Percentiles rank a stretch among this genome's conserved stretches.
phyloP scores from a whole-genome alignment of 176 grass and related monocot species.

The Thinopyrum elongatum region DNA sequence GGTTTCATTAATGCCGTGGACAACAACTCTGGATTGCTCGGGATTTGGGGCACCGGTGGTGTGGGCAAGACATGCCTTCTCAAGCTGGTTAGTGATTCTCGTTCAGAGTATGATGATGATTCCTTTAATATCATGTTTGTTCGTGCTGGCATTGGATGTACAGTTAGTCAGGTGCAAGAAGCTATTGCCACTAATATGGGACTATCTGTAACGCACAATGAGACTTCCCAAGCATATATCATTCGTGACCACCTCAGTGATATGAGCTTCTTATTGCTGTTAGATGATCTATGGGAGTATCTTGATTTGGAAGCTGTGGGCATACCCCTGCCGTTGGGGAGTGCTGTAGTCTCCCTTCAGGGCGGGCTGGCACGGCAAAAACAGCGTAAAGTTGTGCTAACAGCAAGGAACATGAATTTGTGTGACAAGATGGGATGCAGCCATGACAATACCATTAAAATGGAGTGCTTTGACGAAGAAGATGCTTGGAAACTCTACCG shows the following conservation, averaged over 20 bases:
- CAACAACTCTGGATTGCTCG: neutral
- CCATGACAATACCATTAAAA: neutral
- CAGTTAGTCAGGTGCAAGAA: neutral
- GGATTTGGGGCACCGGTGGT: conserved; percentile 1
- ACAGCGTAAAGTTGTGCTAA: neutral
- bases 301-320: neutral
- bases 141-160: neutral
- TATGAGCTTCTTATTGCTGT: neutral
- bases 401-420: neutral
- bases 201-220: neutral
- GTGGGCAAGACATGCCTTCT: neutral
- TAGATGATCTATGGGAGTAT: neutral
- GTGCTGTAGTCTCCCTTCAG: neutral
- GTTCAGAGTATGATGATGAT: neutral
- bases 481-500: neutral
- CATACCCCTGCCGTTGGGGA: neutral
- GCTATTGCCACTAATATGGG: neutral
- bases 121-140: neutral
- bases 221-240: neutral
- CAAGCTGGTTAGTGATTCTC: neutral
- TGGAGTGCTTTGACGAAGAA: neutral
- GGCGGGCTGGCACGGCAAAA: neutral
- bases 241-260: neutral
- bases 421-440: neutral
- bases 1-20: neutral